phyloP scores from a whole-genome alignment of 202 grass and related monocot genomes.

The Bolboschoenoplectus hybrid region DNA sequence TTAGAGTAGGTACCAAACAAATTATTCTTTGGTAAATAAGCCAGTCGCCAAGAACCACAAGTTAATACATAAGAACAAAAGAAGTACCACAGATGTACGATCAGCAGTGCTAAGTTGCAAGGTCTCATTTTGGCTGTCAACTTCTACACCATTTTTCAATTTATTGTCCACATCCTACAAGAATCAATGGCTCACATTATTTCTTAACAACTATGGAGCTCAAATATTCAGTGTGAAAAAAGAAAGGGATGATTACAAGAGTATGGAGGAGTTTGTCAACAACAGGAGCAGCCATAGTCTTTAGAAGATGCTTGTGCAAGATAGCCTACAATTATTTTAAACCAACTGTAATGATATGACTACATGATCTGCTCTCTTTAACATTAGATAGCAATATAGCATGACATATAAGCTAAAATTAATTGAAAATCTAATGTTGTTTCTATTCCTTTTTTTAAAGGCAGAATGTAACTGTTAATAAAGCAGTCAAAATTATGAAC shows the following conservation, averaged over 20 bases:
- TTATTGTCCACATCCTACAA: constrained; percentile 81
- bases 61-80: constrained; percentile 34
- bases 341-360: constrained; percentile 26
- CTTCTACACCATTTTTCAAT: constrained; percentile 84
- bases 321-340: constrained; percentile 62
- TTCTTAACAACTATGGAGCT: constrained; percentile 26
- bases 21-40: constrained; percentile 41
- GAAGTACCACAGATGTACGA: constrained; percentile 71
- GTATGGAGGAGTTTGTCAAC: constrained; percentile 72
- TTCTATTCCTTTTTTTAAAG: not conserved
- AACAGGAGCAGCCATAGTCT: constrained; percentile 69
- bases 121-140: constrained; percentile 57
- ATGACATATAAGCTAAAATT: not conserved
- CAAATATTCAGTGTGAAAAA: not conserved
- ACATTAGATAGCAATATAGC: constrained; percentile 20
- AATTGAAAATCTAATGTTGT: not conserved
- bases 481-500: not conserved
- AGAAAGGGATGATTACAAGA: constrained; percentile 56
- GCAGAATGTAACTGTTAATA: constrained; percentile 1
- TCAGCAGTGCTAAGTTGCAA: constrained; percentile 61
- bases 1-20: constrained; percentile 37
- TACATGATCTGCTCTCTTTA: not conserved
- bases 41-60: constrained; percentile 33
- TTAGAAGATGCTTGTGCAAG: constrained; percentile 90
- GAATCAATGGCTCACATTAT: constrained; percentile 37